Evolutionary conservation across 2,329 filamentous ascomycete genomes (phyloP), one percentile per base, ranked within the genome.

Genomic region (Ascochyta clinopodiicola): DNA sequence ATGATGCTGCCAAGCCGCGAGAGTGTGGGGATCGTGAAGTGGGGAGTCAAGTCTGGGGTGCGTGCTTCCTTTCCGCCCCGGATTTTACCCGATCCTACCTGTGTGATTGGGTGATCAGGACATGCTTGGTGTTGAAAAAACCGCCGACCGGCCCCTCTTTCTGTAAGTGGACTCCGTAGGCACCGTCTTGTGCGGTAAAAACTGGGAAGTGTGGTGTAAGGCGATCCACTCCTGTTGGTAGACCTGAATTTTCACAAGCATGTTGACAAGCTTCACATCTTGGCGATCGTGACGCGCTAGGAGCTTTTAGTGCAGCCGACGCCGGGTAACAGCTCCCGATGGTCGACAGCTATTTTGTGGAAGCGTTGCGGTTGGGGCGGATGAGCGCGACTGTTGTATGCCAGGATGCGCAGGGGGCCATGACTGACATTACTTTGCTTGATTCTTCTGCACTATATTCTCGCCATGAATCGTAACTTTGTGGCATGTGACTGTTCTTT

Each of bases 1-100:
- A 24, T 44, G 40, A 49, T 55, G 45, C 45, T 38, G 52, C 52
- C 52, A 55, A 55, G 52, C 40, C 36, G 29, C 40, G 45, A 55
- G 13, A 55, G 9, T 49, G 51, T 49, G 51, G 51, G 35, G 51
- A 54, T 44, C 27, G 29, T 31, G 40, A 27, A 7, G 51, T 55
- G 45, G 40, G 51, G 45, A 36, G 36, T 17, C 34, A 35, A 44
- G 29, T 45, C 45, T 50, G 51, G 51, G 51, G 51, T 45, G 39
- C 51, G 39, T 45, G 51, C 51, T 42, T 49, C 44, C 32, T 45
- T 40, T 29, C 34, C 45, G 22, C 45, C 24, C 51, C 51, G 51
- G 17, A 3, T 21, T 25, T 50, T 55, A 45, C 17, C 45, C 51
- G 45, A 29, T 9, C 21, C 25, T 21, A 5, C 10, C 9, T 24